Conservation (phyloP, 2,329 filamentous ascomycete genomes). For the Macrophomina tecta region DNA sequence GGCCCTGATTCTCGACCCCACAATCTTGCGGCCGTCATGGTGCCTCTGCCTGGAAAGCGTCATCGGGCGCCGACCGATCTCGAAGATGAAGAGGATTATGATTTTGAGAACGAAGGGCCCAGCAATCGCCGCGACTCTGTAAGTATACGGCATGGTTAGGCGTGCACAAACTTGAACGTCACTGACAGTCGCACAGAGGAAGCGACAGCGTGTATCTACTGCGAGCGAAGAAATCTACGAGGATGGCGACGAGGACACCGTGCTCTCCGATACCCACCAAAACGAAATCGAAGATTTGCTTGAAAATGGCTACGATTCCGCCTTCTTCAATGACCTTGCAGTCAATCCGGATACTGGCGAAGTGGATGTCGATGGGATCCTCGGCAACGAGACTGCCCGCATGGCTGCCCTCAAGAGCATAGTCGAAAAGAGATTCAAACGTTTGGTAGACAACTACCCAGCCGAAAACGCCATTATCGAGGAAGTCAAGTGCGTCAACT, state of each 20-base stretch:
- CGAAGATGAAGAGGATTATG: conserved; percentile 14
- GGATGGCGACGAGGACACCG: not conserved
- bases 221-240: not conserved
- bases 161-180: not conserved
- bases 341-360: conserved; percentile 7
- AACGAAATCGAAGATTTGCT: not conserved
- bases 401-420: not conserved
- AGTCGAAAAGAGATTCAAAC: conserved; percentile 29
- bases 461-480: conserved; percentile 88
- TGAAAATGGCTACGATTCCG: not conserved
- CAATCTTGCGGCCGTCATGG: conserved; percentile 2
- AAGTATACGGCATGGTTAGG: not conserved
- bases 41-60: conserved; percentile 21
- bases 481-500: conserved; percentile 85
- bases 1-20: not conserved
- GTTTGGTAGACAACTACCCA: conserved; percentile 63
- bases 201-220: conserved; percentile 12
- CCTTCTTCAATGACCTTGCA: not conserved
- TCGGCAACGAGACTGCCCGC: conserved; percentile 4
- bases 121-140: conserved; percentile 21
- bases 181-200: conserved; percentile 4
- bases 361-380: not conserved
- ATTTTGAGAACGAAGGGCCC: not conserved
- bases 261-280: not conserved
- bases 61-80: not conserved